phyloP scores from a whole-genome alignment of 495 filamentous ascomycete genomes.

The Tuber magnatum region DNA sequence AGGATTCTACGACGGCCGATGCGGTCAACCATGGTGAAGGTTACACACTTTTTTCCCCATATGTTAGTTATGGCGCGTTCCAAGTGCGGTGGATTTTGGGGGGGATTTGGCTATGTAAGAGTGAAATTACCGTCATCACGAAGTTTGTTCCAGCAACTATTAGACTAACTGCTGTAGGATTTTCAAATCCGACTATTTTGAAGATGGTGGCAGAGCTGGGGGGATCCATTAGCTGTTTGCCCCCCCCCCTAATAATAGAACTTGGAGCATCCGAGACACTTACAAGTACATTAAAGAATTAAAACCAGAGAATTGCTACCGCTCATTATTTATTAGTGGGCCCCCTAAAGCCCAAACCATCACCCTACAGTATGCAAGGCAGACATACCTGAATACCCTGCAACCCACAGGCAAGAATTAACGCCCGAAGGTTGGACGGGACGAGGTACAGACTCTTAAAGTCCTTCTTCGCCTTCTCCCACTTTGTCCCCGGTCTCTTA shows the following conservation, averaged over 20 bases:
- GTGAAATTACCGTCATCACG: slow-evolving; percentile 44
- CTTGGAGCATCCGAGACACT: neutral
- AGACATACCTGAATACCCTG: slow-evolving; percentile 30
- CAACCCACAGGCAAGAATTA: slow-evolving; percentile 48
- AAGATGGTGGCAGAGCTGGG: slow-evolving; percentile 51
- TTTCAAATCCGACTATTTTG: slow-evolving; percentile 49
- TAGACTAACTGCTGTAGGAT: slow-evolving; percentile 48
- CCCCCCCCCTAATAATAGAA: too few species aligned
- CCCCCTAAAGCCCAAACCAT: neutral
- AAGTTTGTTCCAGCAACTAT: slow-evolving; percentile 52
- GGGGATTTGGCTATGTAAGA: neutral
- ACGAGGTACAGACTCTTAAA: slow-evolving; percentile 47
- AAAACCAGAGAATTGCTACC: slow-evolving; percentile 81
- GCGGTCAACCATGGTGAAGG: slow-evolving; percentile 48
- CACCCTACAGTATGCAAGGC: neutral
- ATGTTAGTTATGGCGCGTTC: neutral
- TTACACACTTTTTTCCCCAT: slow-evolving; percentile 40
- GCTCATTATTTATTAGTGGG: neutral
- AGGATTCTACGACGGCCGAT: slow-evolving; percentile 48
- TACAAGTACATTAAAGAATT: slow-evolving; percentile 89
- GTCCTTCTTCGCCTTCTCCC: slow-evolving; percentile 43
- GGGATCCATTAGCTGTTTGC: neutral
- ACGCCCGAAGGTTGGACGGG: slow-evolving; percentile 46
- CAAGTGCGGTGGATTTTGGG: neutral
- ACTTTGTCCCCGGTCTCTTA: slow-evolving; percentile 43